Base-by-base conservation (phyloP, 129 eudicot species). In the Silybum marianum region DNA sequence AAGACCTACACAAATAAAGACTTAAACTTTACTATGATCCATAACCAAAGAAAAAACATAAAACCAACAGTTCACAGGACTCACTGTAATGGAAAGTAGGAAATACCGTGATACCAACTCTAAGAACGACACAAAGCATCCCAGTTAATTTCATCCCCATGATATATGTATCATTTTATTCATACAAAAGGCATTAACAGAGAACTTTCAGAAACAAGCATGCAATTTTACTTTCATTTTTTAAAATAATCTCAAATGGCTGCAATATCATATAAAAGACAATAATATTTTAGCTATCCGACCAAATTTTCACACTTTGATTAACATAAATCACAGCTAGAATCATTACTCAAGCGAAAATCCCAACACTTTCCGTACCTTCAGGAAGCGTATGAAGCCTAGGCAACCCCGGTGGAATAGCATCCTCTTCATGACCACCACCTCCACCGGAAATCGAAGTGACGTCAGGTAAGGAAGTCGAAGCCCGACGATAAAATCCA, bases 341-440 rank as follows among this genome's bases (percentile, higher is more conserved):
- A 30, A 34, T 71, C 10, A 34, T 39, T 73, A 40, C 24, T 19
- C 63, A 36, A 1, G 11, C 12, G 5, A 22, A 30, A 73, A 72
- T n/a, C 60, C 26, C n/a, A 32, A 12, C 75, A 36, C 22, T 77
- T 71, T 30, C 19, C 19, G 9, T 82, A 95, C 98, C 98, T 92
- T 95, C 93, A 42, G 91, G 83, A 25, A 92, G 89, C 44, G 94
- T 90, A 38, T 83, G 93, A 46, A 95, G 88, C 87, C 84, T 89
- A 51, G 97, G 97, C 88, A 92, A 85, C 2, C 97, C 98, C 4
- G 73, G 84, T 38, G 97, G 98, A 86, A 92, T 81, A 30, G 54
- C 85, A 28, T 88, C 97, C 2, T 83, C 90, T 19, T 78, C 91
- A 69, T 46, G 73, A 25, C 18, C 90, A 65, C 65, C 89, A 12